Conservation (phyloP, 495 filamentous ascomycete species). For the Hypoxylon intermedium region DNA sequence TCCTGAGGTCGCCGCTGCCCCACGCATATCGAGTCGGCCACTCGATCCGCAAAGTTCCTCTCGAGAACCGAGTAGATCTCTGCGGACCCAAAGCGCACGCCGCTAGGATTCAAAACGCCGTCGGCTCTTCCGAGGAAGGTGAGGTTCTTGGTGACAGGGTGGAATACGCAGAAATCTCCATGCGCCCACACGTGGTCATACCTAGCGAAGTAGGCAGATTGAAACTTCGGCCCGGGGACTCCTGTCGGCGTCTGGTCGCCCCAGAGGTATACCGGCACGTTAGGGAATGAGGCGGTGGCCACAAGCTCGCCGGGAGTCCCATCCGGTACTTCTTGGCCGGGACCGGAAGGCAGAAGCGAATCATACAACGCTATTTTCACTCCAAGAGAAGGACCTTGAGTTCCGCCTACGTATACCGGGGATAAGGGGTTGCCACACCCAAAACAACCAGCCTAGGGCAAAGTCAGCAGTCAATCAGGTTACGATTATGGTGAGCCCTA, state of each 20-base stretch:
- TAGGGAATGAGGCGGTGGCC: slow-evolving; percentile 71
- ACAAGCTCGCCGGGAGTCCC: slow-evolving; percentile 78
- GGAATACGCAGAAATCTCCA: slow-evolving; percentile 76
- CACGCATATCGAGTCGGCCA: slow-evolving; percentile 75
- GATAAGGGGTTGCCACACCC: slow-evolving; percentile 70
- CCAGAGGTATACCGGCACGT: slow-evolving; percentile 77
- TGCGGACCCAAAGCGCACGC: slow-evolving; percentile 85
- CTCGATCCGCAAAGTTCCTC: slow-evolving; percentile 62
- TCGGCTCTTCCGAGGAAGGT: slow-evolving; percentile 83
- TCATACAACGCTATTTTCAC: slow-evolving; percentile 73
- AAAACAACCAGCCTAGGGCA: slow-evolving; percentile 66
- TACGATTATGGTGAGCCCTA: slow-evolving; percentile 29
- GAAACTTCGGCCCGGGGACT: slow-evolving; percentile 64
- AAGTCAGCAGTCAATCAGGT: slow-evolving; percentile 6
- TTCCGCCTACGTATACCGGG: slow-evolving; percentile 77
- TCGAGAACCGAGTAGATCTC: slow-evolving; percentile 82
- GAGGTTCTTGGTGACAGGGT: slow-evolving; percentile 70
- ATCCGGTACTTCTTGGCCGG: slow-evolving; percentile 59
- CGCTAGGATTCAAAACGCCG: slow-evolving; percentile 86
- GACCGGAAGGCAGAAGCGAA: slow-evolving; percentile 61
- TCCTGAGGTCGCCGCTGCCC: slow-evolving; percentile 74
- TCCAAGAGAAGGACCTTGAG: slow-evolving; percentile 68
- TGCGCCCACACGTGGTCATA: slow-evolving; percentile 81
- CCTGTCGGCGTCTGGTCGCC: slow-evolving; percentile 57
- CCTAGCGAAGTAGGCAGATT: slow-evolving; percentile 73